These are phyloP conservation scores for Pythium aristosporum DNA, from an alignment of 352 stramenopile genomes.

Conservation along the genomic window DNA sequence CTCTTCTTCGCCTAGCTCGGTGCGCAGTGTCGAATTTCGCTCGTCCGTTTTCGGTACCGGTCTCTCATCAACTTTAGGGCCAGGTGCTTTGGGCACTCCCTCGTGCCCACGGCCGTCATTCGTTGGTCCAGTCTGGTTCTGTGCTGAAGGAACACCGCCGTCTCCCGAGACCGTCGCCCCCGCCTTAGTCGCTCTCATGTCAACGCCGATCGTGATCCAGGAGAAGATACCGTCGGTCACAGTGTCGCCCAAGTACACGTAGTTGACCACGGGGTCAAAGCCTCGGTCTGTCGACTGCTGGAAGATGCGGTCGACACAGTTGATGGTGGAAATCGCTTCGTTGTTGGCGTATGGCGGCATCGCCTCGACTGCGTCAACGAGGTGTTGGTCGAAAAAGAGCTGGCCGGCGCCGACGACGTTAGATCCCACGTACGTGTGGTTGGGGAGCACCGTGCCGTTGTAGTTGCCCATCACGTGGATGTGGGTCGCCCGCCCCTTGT, in stretches of 20 bases:
- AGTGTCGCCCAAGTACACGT: slow-evolving; percentile 33
- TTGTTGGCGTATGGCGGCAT: slow-evolving; percentile 23
- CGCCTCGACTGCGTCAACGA: slow-evolving; percentile 12
- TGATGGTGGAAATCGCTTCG: slow-evolving; percentile 30
- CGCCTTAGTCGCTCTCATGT: slow-evolving; percentile 28
- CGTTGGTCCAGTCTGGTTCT: background rate
- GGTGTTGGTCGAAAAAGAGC: slow-evolving; percentile 24
- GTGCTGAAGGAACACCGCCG: background rate
- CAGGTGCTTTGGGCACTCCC: slow-evolving; percentile 2
- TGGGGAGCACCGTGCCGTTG: slow-evolving; percentile 9
- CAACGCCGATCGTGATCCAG: slow-evolving; percentile 40
- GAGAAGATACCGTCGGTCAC: slow-evolving; percentile 34
- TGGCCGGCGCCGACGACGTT: slow-evolving; percentile 13
- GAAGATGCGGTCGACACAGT: slow-evolving; percentile 30
- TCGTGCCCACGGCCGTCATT: background rate
- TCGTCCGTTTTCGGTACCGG: too few relatives aligned
- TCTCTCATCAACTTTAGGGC: background rate
- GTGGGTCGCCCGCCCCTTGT: slow-evolving; percentile 17
- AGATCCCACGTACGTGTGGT: slow-evolving; percentile 19
- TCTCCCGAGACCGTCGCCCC: slow-evolving; percentile 24
- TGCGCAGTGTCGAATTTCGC: background rate
- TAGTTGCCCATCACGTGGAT: slow-evolving; percentile 23
- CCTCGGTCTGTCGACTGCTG: slow-evolving; percentile 24
- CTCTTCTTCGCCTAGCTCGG: background rate
- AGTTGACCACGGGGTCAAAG: slow-evolving; percentile 39